Base-by-base conservation (phyloP, 306 rosid genomes). In the Erythrophleum fordii region DNA sequence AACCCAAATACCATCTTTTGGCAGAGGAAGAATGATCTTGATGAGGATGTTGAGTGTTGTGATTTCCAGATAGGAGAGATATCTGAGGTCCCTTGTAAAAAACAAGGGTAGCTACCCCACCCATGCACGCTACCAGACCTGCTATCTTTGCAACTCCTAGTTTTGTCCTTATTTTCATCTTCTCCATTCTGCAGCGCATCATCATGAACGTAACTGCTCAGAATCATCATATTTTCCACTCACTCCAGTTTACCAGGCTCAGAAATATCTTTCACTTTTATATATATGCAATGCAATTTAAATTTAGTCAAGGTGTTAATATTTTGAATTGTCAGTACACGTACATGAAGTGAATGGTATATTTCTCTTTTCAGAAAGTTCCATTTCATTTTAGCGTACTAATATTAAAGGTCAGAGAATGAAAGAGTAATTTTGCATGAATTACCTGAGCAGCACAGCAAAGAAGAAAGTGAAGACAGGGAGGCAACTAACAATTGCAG, bases 41-140 rank as follows among this genome's bases (percentile, higher is more conserved):
- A 55, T 65, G 83, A 66, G 12, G 45, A 42, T 81, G 68, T 66
- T 60, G 74, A 61, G 8, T 25, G 28, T 26, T 17, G 56, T 76
- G 84, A 81, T 62, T 18, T 65, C 78, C 62, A 18, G 83, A 49
- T 20, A 61, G 56, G 44, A 46, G 74, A 72, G 53, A 80, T 68
- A 87, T 73, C 0, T 85, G 80, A 2, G 90, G 92, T 45, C 95
- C 95, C 64, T 79, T 81, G 85, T 90, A 92, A 64, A 89, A 80
- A n/a, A 90, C 85, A 22, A 92, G 86, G 44, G 79, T 86, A 10
- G 77, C 83, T 20, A 87, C 94, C 18, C 96, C 97, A 11, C 39
- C 79, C 53, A 89, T 31, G 87, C 92, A 86, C 59, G 85, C 41
- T 42, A 78, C 37, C 16, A 89, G 69, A 18, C 96, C 94, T 23